Base-by-base conservation (phyloP, 306 rosid genomes). In the Medicago ruthenica region DNA sequence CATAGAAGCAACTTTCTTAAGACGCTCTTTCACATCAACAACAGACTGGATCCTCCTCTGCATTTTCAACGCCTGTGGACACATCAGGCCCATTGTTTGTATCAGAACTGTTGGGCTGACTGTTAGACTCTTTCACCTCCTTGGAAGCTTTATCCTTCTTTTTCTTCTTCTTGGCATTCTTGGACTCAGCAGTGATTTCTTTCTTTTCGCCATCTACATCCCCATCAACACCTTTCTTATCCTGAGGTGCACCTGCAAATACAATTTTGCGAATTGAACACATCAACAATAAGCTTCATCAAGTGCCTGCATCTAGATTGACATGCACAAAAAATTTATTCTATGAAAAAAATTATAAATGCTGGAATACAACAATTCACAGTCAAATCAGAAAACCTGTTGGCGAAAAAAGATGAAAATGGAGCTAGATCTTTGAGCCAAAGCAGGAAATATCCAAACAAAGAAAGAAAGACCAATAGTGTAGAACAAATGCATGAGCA, bases 91-190 rank as follows among this genome's bases (percentile, higher is more conserved):
- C 91, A 31, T 85, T 82, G 80, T 79, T 64, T n/a, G 53, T 60
- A 65, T 81, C 89, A 6, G 89, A 75, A 62, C 64, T 83, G 86
- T 83, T 83, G 48, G 87, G 79, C 42, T 86, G 93, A 67, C 89
- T 91, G 66, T 87, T 88, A 16, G 81, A 67, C 82, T 91, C 97
- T 84, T 89, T 92, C 40, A 14, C 84, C 79, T 95, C 99, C 86
- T 95, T 95, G 20, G 88, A 77, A 54, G 89, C 83, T 76, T 87
- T 92, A 13, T 94, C 97, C 85, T 92, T 95, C 97, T 83, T 95
- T 74, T 95, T 95, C 96, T 92, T 95, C 91, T 92, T 95, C 83
- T 87, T 92, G 57, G 97, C 80, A 54, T 58, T 81, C 77, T 90
- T 95, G 70, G 91, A 80, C 84, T 92, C 93, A 3, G 81, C 58